These are phyloP conservation scores for Globomyces sp. DNA, from an alignment of 371 early-diverging fungal genomes.

Conservation along the genomic window DNA sequence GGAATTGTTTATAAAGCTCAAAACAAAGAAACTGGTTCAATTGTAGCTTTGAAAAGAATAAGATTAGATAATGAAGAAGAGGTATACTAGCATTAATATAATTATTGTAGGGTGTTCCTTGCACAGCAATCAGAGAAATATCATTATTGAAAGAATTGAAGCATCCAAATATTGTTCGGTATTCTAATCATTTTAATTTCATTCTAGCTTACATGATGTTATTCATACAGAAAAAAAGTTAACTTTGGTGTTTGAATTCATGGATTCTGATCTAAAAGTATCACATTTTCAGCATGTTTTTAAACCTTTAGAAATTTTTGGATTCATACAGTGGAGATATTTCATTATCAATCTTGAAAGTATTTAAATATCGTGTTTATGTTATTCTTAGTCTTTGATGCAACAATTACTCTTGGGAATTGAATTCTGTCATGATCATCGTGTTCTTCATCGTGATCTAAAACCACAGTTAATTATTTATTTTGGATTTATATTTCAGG, in stretches of 20 bases:
- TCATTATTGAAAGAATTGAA: slow-evolving; percentile 94
- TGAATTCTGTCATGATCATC: slow-evolving; percentile 91
- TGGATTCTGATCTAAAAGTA: slow-evolving; percentile 63
- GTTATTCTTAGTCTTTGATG: slow-evolving; percentile 63
- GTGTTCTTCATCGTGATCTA: slow-evolving; percentile 96
- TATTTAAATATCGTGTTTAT: background rate
- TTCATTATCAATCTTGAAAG: slow-evolving; percentile 23
- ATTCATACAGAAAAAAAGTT: slow-evolving; percentile 96
- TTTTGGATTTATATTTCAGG: slow-evolving; percentile 3
- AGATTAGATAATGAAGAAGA: slow-evolving; percentile 57
- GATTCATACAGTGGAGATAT: slow-evolving; percentile 36
- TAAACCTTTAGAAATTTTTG: slow-evolving; percentile 19
- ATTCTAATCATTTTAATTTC: slow-evolving; percentile 44
- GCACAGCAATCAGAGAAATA: slow-evolving; percentile 80
- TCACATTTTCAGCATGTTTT: slow-evolving; percentile 26
- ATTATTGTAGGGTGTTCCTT: slow-evolving; percentile 37
- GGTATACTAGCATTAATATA: slow-evolving; percentile 7
- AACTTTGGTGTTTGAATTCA: slow-evolving; percentile 97
- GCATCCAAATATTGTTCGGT: slow-evolving; percentile 90
- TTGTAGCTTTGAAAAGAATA: slow-evolving; percentile 98
- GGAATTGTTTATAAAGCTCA: slow-evolving; percentile 98
- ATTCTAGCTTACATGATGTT: slow-evolving; percentile 79
- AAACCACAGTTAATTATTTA: slow-evolving; percentile 65
- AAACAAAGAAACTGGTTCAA: slow-evolving; percentile 78
- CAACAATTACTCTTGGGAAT: slow-evolving; percentile 86